A percentile compares a stretch with the other conserved stretches of the same genome.
Evolutionary conservation across 2,329 filamentous ascomycete species (phyloP).

Genomic region (Fusarium devonianum): DNA sequence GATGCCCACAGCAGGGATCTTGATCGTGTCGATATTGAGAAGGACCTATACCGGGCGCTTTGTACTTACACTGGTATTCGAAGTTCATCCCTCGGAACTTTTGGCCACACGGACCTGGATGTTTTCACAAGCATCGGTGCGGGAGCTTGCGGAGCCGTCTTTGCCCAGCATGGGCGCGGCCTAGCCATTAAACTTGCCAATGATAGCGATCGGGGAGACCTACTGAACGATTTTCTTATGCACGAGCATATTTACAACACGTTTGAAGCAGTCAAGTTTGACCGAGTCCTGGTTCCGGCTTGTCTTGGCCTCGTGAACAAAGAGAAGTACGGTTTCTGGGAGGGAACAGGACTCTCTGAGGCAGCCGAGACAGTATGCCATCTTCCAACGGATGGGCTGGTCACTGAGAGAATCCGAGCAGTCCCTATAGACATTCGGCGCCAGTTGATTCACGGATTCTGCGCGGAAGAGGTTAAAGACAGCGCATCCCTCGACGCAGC

Average conservation of each 20-base stretch:
- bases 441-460: slow-evolving; percentile 31
- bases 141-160: slow-evolving; percentile 32
- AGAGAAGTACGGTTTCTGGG: slow-evolving; percentile 8
- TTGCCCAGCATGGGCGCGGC: slow-evolving; percentile 7
- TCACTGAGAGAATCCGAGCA: slow-evolving; percentile 29
- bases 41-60: neutral
- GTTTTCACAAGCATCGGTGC: slow-evolving; percentile 29
- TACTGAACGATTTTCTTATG: slow-evolving; percentile 22
- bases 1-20: too few species aligned
- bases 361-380: slow-evolving; percentile 12
- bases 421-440: slow-evolving; percentile 33
- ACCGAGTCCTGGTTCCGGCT: slow-evolving; percentile 6
- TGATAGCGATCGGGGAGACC: neutral
- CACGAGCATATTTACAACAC: slow-evolving; percentile 1
- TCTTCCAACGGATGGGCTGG: slow-evolving; percentile 30
- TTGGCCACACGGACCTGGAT: too few species aligned
- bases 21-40: neutral
- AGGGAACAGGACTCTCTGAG: slow-evolving; percentile 4
- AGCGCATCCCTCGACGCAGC: slow-evolving; percentile 7
- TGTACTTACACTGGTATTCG: neutral
- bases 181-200: slow-evolving; percentile 28
- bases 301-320: slow-evolving; percentile 2
- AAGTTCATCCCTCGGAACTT: neutral
- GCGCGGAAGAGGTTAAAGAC: slow-evolving; percentile 1
- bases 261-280: slow-evolving; percentile 1